phyloP scores from a whole-genome alignment of 352 stramenopile species.

The Pythium apleroticum region DNA sequence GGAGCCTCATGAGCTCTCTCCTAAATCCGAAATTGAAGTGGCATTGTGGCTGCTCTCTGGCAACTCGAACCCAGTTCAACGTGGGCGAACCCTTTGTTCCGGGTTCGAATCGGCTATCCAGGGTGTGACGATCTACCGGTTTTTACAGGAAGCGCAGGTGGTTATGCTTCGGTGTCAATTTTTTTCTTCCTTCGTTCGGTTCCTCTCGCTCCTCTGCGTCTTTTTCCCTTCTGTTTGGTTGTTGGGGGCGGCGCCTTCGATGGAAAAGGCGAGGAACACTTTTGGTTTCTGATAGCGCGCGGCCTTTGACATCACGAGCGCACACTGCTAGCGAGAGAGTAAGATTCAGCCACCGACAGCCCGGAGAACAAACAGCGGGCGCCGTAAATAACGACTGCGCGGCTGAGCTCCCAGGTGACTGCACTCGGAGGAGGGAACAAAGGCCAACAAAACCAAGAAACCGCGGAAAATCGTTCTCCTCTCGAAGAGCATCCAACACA shows the following conservation, averaged over 20 bases:
- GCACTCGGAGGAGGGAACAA: slow-evolving; percentile 2
- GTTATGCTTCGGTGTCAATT: neutral
- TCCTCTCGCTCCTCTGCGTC: slow-evolving; percentile 5
- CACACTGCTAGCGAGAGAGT: slow-evolving; percentile 5
- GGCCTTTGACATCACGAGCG: neutral
- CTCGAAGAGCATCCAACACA: no score
- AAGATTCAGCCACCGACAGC: slow-evolving; percentile 19
- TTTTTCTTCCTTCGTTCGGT: neutral
- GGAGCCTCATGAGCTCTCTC: slow-evolving; percentile 13
- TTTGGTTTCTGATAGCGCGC: slow-evolving; percentile 22
- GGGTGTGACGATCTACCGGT: neutral
- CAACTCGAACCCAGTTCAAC: neutral
- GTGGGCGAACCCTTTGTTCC: neutral
- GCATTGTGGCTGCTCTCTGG: slow-evolving; percentile 12
- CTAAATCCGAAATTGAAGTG: slow-evolving; percentile 23
- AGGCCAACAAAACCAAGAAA: slow-evolving; percentile 10
- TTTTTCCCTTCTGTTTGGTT: slow-evolving; percentile 18
- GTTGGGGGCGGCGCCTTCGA: slow-evolving; percentile 15
- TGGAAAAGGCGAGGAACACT: slow-evolving; percentile 35
- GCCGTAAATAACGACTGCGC: neutral
- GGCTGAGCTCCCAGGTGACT: neutral
- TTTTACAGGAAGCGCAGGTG: slow-evolving; percentile 8
- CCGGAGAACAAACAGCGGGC: neutral
- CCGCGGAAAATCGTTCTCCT: neutral
- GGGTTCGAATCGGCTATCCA: neutral